A percentile compares a stretch with the other conserved stretches of the same genome.
Evolutionary conservation across 2,329 filamentous ascomycete species (phyloP).

Genomic region (Dothistroma septosporum): DNA sequence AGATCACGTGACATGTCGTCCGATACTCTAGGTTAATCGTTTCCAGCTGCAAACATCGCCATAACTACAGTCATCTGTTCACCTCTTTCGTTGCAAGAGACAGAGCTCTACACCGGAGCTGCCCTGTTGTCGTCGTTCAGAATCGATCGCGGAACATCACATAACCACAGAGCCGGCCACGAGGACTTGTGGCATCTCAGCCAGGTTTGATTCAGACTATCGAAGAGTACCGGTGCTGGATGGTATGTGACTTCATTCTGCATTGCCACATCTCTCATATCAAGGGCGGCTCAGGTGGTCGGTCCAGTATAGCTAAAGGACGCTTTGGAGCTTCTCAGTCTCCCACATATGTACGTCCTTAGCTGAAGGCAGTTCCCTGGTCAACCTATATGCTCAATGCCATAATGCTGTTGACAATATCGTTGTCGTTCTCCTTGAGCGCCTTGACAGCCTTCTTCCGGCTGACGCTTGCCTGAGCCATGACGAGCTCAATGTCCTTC

Average conservation of each 20-base stretch:
- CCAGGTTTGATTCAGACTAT: no score
- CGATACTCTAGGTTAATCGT: no score
- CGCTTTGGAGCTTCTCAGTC: not conserved
- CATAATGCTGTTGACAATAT: constrained; percentile 99
- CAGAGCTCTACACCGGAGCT: no score
- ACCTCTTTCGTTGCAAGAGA: no score
- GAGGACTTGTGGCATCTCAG: no score
- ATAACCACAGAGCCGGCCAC: no score
- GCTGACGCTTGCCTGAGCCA: constrained; percentile 91
- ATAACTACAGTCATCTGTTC: no score
- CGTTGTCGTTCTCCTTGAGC: constrained; percentile 97
- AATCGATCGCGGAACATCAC: no score
- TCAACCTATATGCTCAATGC: constrained; percentile 59
- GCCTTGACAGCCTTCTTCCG: constrained; percentile 99
- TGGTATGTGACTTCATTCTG: not conserved
- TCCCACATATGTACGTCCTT: not conserved
- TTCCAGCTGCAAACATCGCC: no score
- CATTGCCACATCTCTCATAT: not conserved
- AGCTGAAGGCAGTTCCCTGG: not conserved
- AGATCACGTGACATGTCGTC: no score
- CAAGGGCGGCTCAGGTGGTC: not conserved
- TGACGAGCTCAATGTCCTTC: constrained; percentile 99
- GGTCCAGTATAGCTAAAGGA: not conserved
- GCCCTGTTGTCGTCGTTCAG: no score
- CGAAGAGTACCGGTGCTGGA: not conserved